These are phyloP conservation scores for Komagataella pseudopastoris DNA, from an alignment of 805 yeast species.

Conservation along the genomic window DNA sequence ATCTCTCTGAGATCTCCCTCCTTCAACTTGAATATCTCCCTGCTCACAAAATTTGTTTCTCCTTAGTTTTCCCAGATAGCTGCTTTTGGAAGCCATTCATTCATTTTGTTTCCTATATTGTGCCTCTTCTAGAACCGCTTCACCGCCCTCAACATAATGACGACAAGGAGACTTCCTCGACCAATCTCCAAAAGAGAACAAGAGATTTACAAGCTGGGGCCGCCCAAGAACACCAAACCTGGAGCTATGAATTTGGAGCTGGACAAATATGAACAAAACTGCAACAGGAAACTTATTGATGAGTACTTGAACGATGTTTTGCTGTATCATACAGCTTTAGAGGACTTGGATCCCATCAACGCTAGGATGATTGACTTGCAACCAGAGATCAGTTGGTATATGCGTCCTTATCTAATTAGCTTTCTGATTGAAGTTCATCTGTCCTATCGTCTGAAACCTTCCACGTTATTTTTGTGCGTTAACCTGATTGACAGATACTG, in stretches of 20 bases:
- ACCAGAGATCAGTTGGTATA: constrained; percentile 68
- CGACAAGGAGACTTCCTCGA: not conserved
- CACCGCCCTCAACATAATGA: not conserved
- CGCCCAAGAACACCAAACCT: not conserved
- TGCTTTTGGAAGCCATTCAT: not conserved
- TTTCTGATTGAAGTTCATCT: constrained; percentile 58
- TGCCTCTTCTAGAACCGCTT: not conserved
- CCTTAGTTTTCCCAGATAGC: not conserved
- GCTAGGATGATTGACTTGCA: constrained; percentile 63
- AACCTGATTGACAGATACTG: constrained; percentile 85
- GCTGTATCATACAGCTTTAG: not conserved
- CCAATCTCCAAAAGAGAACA: not conserved
- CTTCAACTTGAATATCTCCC: not conserved
- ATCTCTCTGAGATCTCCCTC: not conserved
- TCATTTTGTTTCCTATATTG: not conserved
- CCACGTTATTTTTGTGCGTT: constrained; percentile 53
- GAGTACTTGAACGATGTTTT: not conserved
- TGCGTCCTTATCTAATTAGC: constrained; percentile 67
- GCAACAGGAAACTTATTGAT: not conserved
- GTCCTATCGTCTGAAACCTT: constrained; percentile 49
- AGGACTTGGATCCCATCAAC: constrained; percentile 9
- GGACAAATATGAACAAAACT: not conserved
- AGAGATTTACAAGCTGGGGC: not conserved
- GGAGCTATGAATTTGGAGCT: not conserved
- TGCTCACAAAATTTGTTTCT: not conserved